These are phyloP conservation scores for Magnusiomyces fungicola DNA, from an alignment of 1,139 yeast species.

Conservation along the genomic window DNA sequence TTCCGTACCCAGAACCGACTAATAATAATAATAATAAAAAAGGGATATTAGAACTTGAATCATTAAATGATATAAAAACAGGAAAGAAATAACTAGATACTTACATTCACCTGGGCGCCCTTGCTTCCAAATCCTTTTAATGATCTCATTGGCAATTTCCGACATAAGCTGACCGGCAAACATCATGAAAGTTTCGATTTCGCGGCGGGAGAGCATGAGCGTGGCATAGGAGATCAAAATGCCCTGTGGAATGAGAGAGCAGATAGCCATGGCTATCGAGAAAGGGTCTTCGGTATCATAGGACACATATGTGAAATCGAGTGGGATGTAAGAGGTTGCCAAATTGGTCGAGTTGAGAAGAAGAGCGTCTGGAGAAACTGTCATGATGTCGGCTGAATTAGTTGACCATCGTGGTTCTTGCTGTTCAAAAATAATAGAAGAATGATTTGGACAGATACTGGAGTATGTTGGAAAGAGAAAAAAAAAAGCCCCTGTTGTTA, in stretches of 20 bases:
- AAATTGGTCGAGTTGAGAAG: neutral
- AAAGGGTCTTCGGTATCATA: slow-evolving; percentile 62
- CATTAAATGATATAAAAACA: neutral
- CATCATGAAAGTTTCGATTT: slow-evolving; percentile 73
- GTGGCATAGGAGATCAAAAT: slow-evolving; percentile 73
- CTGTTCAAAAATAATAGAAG: too few species aligned
- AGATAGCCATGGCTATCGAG: slow-evolving; percentile 58
- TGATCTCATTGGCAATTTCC: slow-evolving; percentile 62
- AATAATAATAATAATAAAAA: slow-evolving; percentile 36
- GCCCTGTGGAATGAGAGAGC: slow-evolving; percentile 78
- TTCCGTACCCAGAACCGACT: slow-evolving; percentile 64
- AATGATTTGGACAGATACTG: too few species aligned
- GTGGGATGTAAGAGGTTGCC: slow-evolving; percentile 10
- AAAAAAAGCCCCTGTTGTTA: too few species aligned
- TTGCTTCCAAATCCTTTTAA: slow-evolving; percentile 58
- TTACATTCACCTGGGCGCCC: slow-evolving; percentile 56
- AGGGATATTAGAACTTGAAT: neutral
- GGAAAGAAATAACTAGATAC: neutral
- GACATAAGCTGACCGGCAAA: slow-evolving; percentile 82
- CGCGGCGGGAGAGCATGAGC: slow-evolving; percentile 76
- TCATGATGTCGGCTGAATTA: too few species aligned
- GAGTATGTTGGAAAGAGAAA: too few species aligned
- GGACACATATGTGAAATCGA: slow-evolving; percentile 56
- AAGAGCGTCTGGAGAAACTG: neutral
- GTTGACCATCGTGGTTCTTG: too few species aligned